Percentiles rank a stretch among this genome's conserved stretches.
These are phyloP conservation scores for Didymella pomorum DNA, from an alignment of 2,329 filamentous ascomycete species.

Conservation along the genomic window DNA sequence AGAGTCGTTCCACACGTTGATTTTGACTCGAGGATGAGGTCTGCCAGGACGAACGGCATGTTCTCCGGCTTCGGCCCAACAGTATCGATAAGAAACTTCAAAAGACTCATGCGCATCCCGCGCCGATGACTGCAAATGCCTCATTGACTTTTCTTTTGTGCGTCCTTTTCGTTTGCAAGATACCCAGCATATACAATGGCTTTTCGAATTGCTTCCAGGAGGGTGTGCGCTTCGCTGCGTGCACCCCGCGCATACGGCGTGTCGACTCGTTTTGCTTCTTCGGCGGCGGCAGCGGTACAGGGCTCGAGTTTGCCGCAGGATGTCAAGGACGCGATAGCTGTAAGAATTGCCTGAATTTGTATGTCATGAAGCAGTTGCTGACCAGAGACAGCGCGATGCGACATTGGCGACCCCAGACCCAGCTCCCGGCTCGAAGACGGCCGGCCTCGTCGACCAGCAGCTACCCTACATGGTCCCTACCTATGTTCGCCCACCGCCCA, in stretches of 20 bases:
- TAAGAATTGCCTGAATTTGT: slow-evolving; percentile 17
- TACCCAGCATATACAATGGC: slow-evolving; percentile 36
- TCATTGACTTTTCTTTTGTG: slow-evolving; percentile 13
- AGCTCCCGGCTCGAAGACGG: slow-evolving; percentile 74
- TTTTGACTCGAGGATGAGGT: neutral
- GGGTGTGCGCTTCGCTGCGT: slow-evolving; percentile 38
- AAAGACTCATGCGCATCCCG: slow-evolving; percentile 29
- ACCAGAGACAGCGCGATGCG: slow-evolving; percentile 40
- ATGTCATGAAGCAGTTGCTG: too few relatives aligned
- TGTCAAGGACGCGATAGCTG: slow-evolving; percentile 54
- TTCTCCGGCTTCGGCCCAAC: slow-evolving; percentile 34
- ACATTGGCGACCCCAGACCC: slow-evolving; percentile 75
- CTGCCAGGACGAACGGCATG: neutral
- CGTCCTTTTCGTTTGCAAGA: slow-evolving; percentile 17
- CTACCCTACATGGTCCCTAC: slow-evolving; percentile 94
- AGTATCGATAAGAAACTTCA: slow-evolving; percentile 24
- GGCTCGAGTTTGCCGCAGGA: slow-evolving; percentile 53
- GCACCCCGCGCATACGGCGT: slow-evolving; percentile 32
- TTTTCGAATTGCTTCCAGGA: slow-evolving; percentile 41
- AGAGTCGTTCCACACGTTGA: neutral
- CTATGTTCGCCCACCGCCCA: slow-evolving; percentile 86
- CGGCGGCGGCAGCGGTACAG: slow-evolving; percentile 48
- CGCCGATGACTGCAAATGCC: slow-evolving; percentile 24
- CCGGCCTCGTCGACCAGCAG: slow-evolving; percentile 76
- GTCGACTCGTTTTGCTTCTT: slow-evolving; percentile 50